Evolutionary conservation across 306 rosid species (phyloP).

Genomic region (Morella rubra): DNA sequence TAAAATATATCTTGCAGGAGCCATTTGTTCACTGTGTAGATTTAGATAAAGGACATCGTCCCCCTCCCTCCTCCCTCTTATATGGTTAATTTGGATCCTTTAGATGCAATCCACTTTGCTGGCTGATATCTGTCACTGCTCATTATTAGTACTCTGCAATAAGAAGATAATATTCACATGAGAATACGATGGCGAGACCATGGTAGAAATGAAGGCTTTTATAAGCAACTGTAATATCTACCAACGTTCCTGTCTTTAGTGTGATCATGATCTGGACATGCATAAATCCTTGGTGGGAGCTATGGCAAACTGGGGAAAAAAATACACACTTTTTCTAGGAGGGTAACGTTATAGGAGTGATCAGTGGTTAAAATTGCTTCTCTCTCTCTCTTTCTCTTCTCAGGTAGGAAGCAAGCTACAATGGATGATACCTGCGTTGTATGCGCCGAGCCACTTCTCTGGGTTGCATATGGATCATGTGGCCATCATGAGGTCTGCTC

Average conservation of each 20-base stretch:
- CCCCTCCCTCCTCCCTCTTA: no score
- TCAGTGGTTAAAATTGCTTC: no score
- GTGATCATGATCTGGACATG: conserved; percentile 2
- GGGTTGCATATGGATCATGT: conserved; percentile 97
- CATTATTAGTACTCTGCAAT: not conserved
- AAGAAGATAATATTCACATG: not conserved
- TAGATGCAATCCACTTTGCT: not conserved
- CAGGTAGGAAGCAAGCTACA: no score
- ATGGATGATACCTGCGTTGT: conserved; percentile 98
- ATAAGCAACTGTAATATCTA: not conserved
- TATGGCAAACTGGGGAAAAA: not conserved
- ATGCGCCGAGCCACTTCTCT: conserved; percentile 86
- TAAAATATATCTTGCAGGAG: not conserved
- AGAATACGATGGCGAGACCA: not conserved
- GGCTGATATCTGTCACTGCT: not conserved
- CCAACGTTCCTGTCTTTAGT: not conserved
- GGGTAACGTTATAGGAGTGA: no score
- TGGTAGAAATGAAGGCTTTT: not conserved
- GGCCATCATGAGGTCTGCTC: conserved; percentile 94
- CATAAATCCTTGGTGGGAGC: not conserved
- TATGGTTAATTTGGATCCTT: not conserved
- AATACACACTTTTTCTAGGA: not conserved
- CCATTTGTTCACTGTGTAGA: not conserved
- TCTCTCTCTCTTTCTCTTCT: no score
- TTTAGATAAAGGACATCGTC: no score